Evolutionary conservation across 2,329 filamentous ascomycete genomes (phyloP), one percentile per base, ranked within the genome.

Genomic region (Penicillium sumatraense): DNA sequence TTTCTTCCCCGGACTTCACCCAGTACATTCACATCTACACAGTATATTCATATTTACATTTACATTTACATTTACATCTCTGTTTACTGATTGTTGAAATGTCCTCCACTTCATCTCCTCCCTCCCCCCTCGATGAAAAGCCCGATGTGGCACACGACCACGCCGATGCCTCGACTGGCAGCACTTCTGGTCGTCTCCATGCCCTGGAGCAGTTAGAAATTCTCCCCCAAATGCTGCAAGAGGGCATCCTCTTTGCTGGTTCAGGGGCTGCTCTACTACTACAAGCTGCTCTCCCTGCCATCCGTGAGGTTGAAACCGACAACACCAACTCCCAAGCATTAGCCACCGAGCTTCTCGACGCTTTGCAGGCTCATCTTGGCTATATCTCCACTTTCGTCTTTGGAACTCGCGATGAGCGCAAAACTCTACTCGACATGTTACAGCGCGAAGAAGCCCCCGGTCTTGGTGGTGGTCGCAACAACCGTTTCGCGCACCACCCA

Each of bases 191-290:
- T 31, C 63, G 63, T 20, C 61, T 71, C 2, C 63, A 71, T 21
- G 64, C 64, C 31, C 67, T 73, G 8, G 67, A 71, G 10, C 63
- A 71, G 24, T 61, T 73, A 33, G 66, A 72, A 40, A 66, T 72
- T 29, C 64, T 73, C 5, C 72, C 72, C 7, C 68, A 72, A 23
- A 73, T 74, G 27, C 66, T 73, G 2, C 65, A 66, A 46, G 71
- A 74, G 49, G 72, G 72, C 3, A 72, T 73, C 23, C 52, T 73
- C 41, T 70, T 74, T 45, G 68, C 70, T 0, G 72, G 70, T n/a
- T 66, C 68, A 0, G 71, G 70, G 2, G 68, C 71, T 8, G 67
- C 71, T 2, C 60, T 74, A 3, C 63, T 74, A 3, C 62, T 74
- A 1, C 71, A 73, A 56, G 72, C 72, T 26, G 69, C 72, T 3